Percentiles rank a stretch among this genome's conserved stretches.
Evolutionary conservation across 129 eudicot species (phyloP).

Genomic region (Oenanthe sinensis): DNA sequence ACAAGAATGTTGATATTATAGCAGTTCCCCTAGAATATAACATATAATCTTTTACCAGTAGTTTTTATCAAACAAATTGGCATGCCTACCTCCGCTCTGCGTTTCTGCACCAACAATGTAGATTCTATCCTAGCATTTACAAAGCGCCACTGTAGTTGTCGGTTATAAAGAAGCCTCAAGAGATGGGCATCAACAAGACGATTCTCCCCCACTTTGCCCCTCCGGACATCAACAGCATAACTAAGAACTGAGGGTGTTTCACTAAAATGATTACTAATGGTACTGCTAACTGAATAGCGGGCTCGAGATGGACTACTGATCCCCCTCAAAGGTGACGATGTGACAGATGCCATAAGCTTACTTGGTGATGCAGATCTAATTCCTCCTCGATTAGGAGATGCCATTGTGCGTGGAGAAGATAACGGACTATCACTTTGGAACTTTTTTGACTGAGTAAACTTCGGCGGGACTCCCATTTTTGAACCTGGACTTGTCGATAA

Average conservation of each 20-base stretch:
- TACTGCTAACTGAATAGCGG: conserved; percentile 59
- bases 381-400: conserved; percentile 70
- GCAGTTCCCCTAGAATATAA: not conserved
- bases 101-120: conserved; percentile 65
- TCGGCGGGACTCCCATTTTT: conserved; percentile 55
- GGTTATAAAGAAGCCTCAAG: conserved; percentile 81
- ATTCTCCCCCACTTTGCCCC: conserved; percentile 96
- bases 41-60: not conserved
- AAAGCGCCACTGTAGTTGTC: conserved; percentile 92
- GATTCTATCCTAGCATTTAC: conserved; percentile 87
- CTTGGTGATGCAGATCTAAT: conserved; percentile 76
- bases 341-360: conserved; percentile 47
- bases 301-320: conserved; percentile 63
- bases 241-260: conserved; percentile 97
- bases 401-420: conserved; percentile 66
- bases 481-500: conserved; percentile 59
- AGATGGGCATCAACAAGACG: conserved; percentile 84
- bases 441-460: conserved; percentile 43
- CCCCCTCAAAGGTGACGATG: conserved; percentile 59
- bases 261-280: conserved; percentile 40
- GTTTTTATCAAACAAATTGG: not conserved
- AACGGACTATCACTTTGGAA: conserved; percentile 45
- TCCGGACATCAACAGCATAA: conserved; percentile 82
- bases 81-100: conserved; percentile 62
- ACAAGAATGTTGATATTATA: not conserved